A percentile compares a stretch with the other conserved stretches of the same genome.
These are phyloP conservation scores for Tillandsia leiboldiana DNA, from an alignment of 176 grass and related monocot genomes.

Conservation along the genomic window DNA sequence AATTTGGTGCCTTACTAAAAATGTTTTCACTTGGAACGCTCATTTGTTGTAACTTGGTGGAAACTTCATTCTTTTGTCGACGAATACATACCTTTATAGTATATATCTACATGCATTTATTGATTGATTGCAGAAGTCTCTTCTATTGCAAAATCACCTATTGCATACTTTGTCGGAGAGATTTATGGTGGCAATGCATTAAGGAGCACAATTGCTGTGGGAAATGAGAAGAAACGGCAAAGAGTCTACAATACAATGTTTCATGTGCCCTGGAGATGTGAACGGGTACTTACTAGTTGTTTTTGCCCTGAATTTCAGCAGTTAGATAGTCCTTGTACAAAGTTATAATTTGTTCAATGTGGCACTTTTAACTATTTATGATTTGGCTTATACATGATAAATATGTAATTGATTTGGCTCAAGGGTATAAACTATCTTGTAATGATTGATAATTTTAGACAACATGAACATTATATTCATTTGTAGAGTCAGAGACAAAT, in stretches of 20 bases:
- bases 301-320: not conserved
- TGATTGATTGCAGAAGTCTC: slow-evolving; percentile 42
- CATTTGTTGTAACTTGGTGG: not conserved
- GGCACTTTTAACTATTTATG: not conserved
- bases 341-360: not conserved
- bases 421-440: not conserved
- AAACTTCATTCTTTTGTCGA: slow-evolving; percentile 3
- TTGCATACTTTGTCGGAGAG: slow-evolving; percentile 87
- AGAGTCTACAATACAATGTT: slow-evolving; percentile 98
- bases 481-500: not conserved
- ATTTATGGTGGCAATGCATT: slow-evolving; percentile 80
- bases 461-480: not conserved
- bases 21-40: not conserved
- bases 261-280: slow-evolving; percentile 99
- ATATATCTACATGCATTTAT: slow-evolving; percentile 11
- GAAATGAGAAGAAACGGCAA: slow-evolving; percentile 95
- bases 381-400: not conserved
- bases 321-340: not conserved
- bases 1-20: not conserved
- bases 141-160: slow-evolving; percentile 49
- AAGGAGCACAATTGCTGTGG: slow-evolving; percentile 89
- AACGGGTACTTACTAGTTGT: slow-evolving; percentile 50
- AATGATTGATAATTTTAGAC: not conserved
- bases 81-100: not conserved
- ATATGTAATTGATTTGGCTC: no score